Evolutionary conservation across 179 eudicot genomes (phyloP).

Genomic region (Beta lomatogona): DNA sequence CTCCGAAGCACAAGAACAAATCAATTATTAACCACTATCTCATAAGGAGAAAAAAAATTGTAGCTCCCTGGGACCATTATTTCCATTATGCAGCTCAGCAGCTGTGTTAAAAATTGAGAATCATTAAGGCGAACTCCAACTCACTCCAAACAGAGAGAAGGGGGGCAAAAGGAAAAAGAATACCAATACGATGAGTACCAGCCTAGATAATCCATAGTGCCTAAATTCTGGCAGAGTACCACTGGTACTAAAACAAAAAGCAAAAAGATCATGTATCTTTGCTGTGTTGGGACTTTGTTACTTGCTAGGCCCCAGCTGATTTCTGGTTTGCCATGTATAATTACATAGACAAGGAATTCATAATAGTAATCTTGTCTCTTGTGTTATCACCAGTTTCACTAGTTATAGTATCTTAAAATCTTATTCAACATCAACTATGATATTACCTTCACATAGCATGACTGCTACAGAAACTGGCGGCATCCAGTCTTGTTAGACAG

Average conservation of each 20-base stretch:
- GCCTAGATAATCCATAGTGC: not conserved
- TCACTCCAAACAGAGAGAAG: not conserved
- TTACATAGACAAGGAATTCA: constrained; percentile 9
- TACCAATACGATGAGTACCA: not conserved
- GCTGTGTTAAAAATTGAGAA: not conserved
- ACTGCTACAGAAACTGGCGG: not conserved
- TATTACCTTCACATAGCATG: not conserved
- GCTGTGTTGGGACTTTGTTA: not conserved
- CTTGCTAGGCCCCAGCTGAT: constrained; percentile 26
- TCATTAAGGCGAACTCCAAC: not conserved
- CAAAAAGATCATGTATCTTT: not conserved
- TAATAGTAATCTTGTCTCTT: constrained; percentile 8
- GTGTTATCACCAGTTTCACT: not conserved
- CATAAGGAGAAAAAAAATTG: not conserved
- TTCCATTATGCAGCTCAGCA: not conserved
- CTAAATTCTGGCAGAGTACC: not conserved
- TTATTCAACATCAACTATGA: not conserved
- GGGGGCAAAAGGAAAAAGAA: not conserved
- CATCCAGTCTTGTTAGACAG: not conserved
- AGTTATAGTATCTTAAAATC: not conserved
- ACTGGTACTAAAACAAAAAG: not conserved
- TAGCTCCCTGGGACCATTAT: not conserved
- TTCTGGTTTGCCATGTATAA: not conserved
- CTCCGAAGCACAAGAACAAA: not conserved
- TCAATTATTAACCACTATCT: constrained; percentile 14